Conservation (phyloP, 2,329 filamentous ascomycete species). For the Cladobotryum mycophilum region DNA sequence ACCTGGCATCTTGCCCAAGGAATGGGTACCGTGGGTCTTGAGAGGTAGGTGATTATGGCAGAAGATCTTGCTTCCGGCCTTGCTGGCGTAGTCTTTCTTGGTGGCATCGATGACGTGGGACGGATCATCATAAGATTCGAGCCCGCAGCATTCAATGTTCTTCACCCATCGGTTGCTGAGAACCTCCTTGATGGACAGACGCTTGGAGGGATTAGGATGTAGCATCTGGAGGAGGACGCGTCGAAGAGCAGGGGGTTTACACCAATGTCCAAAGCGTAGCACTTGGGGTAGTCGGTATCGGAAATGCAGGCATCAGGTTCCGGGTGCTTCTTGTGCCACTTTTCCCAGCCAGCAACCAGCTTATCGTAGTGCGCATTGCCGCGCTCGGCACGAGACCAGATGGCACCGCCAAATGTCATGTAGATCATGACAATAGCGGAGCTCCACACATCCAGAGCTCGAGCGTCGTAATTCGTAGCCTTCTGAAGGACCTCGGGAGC, state of each 20-base stretch:
- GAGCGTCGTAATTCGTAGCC: slow-evolving; percentile 61
- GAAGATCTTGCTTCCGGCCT: slow-evolving; percentile 42
- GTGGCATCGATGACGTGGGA: slow-evolving; percentile 55
- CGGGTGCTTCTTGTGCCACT: slow-evolving; percentile 54
- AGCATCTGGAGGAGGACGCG: slow-evolving; percentile 75
- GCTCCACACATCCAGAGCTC: slow-evolving; percentile 79
- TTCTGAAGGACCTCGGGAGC: slow-evolving; percentile 76
- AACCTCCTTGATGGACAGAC: slow-evolving; percentile 63
- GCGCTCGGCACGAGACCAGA: slow-evolving; percentile 65
- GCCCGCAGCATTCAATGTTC: slow-evolving; percentile 71
- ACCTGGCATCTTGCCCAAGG: slow-evolving; percentile 51
- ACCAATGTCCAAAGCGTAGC: slow-evolving; percentile 56
- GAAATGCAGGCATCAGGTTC: slow-evolving; percentile 30
- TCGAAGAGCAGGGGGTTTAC: slow-evolving; percentile 64
- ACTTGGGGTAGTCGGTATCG: slow-evolving; percentile 60
- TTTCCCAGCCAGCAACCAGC: slow-evolving; percentile 62
- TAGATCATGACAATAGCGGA: slow-evolving; percentile 78
- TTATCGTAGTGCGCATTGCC: slow-evolving; percentile 55
- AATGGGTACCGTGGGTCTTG: slow-evolving; percentile 39
- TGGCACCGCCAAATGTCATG: slow-evolving; percentile 63
- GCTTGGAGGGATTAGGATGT: slow-evolving; percentile 66
- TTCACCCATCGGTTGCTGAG: slow-evolving; percentile 67
- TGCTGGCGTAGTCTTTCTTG: slow-evolving; percentile 43
- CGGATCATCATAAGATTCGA: slow-evolving; percentile 62
- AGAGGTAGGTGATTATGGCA: slow-evolving; percentile 53